phyloP scores from a whole-genome alignment of 495 filamentous ascomycete species.

The Neurospora tetraspora region DNA sequence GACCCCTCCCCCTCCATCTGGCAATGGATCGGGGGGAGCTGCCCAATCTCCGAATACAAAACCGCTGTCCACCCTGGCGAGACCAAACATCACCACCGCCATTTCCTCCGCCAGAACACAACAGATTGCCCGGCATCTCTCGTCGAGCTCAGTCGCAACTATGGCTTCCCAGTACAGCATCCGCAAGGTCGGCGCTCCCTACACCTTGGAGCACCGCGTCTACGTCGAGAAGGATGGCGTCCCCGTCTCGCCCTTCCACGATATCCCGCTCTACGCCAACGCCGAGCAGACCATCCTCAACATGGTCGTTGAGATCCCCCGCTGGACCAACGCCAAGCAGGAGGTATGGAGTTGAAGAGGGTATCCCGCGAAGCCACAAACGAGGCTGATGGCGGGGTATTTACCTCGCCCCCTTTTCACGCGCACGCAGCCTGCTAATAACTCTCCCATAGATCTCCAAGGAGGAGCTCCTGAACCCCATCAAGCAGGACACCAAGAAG shows the following conservation, averaged over 20 bases:
- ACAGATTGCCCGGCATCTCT: conserved; percentile 49
- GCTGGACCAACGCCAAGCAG: conserved; percentile 99
- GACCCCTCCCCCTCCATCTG: conserved; percentile 32
- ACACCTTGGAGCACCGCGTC: conserved; percentile 94
- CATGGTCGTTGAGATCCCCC: conserved; percentile 98
- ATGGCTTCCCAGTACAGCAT: conserved; percentile 55
- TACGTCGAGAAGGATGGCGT: conserved; percentile 97
- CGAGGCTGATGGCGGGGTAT: background rate
- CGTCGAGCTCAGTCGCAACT: conserved; percentile 20
- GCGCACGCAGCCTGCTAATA: conserved; percentile 3
- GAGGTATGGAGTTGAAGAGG: conserved; percentile 49
- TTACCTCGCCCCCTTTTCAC: background rate
- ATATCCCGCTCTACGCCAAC: conserved; percentile 96
- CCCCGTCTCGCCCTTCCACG: conserved; percentile 92
- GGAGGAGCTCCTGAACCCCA: conserved; percentile 93
- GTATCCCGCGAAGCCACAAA: background rate
- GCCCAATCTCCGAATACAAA: conserved; percentile 9
- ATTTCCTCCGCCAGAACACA: conserved; percentile 29
- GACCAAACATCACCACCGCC: conserved; percentile 9
- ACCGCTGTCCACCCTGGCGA: conserved; percentile 16
- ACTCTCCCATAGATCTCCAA: conserved; percentile 69
- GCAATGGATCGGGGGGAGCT: background rate
- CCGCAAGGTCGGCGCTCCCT: conserved; percentile 78
- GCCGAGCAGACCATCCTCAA: conserved; percentile 87
- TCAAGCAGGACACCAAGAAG: conserved; percentile 88